Percentiles rank a stretch among this genome's conserved stretches.
Evolutionary conservation across 2,329 filamentous ascomycete genomes (phyloP).

Genomic region (Talaromyces sp.): DNA sequence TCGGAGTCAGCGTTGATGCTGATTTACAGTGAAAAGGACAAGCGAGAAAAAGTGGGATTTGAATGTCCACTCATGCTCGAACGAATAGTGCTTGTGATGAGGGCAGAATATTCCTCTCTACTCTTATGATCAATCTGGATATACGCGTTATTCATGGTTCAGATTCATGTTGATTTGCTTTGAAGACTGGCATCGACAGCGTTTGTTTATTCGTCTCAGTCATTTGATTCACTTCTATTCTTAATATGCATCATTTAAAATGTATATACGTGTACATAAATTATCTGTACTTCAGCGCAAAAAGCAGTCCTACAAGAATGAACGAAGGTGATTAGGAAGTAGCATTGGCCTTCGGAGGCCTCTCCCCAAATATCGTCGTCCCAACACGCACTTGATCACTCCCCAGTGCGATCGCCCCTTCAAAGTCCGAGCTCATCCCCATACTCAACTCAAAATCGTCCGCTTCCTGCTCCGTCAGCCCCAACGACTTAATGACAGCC

Average conservation of each 20-base stretch:
- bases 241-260: conserved; percentile 14
- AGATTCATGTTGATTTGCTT: background rate
- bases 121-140: background rate
- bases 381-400: conserved; percentile 89
- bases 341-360: conserved; percentile 72
- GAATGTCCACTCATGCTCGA: background rate
- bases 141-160: background rate
- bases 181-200: conserved; percentile 8
- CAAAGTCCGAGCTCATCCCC: conserved; percentile 98
- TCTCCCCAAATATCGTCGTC: conserved; percentile 86
- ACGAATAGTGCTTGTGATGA: background rate
- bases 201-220: conserved; percentile 2
- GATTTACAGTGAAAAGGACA: background rate
- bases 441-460: conserved; percentile 83
- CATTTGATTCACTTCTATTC: conserved; percentile 2
- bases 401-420: conserved; percentile 77
- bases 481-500: conserved; percentile 62
- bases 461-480: conserved; percentile 39
- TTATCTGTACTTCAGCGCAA: background rate
- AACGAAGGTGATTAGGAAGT: conserved; percentile 35
- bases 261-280: conserved; percentile 16
- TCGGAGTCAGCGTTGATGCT: conserved; percentile 37
- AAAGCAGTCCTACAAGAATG: background rate
- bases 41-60: background rate
- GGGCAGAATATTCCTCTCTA: background rate